A percentile compares a stretch with the other conserved stretches of the same genome.
Conservation (phyloP, 805 yeast genomes). For the Sugiyamaella lignohabitans region DNA sequence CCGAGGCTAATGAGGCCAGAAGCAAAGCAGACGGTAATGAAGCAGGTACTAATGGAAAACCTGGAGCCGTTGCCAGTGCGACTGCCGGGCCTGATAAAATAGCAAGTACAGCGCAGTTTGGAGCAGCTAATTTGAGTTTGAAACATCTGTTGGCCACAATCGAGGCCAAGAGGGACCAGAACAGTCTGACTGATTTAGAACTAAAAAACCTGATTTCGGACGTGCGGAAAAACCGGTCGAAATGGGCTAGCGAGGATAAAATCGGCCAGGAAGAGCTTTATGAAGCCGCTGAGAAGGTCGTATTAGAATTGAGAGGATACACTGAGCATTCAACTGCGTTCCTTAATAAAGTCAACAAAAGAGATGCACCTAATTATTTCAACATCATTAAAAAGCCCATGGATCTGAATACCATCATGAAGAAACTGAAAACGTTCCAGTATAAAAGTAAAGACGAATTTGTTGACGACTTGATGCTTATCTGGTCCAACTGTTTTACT, state of each 20-base stretch:
- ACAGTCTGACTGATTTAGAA: constrained; percentile 70
- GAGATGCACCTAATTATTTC: constrained; percentile 97
- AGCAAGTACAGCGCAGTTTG: constrained; percentile 41
- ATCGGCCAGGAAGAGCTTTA: constrained; percentile 97
- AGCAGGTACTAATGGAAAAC: background rate
- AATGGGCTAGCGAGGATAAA: constrained; percentile 94
- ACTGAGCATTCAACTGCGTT: constrained; percentile 97
- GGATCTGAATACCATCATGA: constrained; percentile 93
- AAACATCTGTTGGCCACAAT: constrained; percentile 75
- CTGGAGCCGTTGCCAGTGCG: constrained; percentile 3
- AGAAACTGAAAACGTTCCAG: constrained; percentile 74
- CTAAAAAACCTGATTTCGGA: constrained; percentile 80
- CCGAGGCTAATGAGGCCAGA: constrained; percentile 18
- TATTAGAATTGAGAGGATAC: constrained; percentile 77
- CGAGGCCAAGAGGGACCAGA: constrained; percentile 69
- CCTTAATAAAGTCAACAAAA: constrained; percentile 87
- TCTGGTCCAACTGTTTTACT: constrained; percentile 90
- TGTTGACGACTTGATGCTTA: constrained; percentile 91
- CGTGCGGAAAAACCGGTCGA: constrained; percentile 89
- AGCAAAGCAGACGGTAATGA: background rate
- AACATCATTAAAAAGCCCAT: constrained; percentile 86
- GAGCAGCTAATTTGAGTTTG: constrained; percentile 70
- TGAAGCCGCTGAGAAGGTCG: constrained; percentile 96
- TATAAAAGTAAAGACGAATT: constrained; percentile 81
- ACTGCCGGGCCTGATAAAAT: constrained; percentile 7